A percentile compares a stretch with the other conserved stretches of the same genome.
These are phyloP conservation scores for Cladosporium sp. DNA, from an alignment of 2,329 filamentous ascomycete species.

Conservation along the genomic window DNA sequence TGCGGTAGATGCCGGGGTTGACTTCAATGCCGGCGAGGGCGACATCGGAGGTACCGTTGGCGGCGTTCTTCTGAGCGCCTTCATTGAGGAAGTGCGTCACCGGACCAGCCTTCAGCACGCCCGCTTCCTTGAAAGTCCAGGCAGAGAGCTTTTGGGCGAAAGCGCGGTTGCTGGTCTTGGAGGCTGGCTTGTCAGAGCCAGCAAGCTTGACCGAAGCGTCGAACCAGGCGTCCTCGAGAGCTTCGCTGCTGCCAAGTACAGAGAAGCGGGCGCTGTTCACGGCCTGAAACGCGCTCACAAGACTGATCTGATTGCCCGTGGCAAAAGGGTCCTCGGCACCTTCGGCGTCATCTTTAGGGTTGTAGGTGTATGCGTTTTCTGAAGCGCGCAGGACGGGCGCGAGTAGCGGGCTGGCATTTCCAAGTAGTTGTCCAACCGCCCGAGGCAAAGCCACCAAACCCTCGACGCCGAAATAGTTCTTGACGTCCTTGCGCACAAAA, in stretches of 20 bases:
- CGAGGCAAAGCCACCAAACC: slow-evolving; percentile 74
- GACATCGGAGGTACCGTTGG: slow-evolving; percentile 27
- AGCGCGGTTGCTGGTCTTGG: slow-evolving; percentile 69
- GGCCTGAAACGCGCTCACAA: slow-evolving; percentile 83
- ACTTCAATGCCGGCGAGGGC: slow-evolving; percentile 37
- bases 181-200: slow-evolving; percentile 45
- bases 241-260: slow-evolving; percentile 77
- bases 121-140: slow-evolving; percentile 95
- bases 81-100: slow-evolving; percentile 67
- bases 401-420: slow-evolving; percentile 66
- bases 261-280: slow-evolving; percentile 88
- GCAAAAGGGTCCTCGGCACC: slow-evolving; percentile 76
- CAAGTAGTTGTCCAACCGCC: slow-evolving; percentile 74
- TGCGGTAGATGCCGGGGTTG: slow-evolving; percentile 85
- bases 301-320: slow-evolving; percentile 71
- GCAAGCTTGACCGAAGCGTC: slow-evolving; percentile 64
- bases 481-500: slow-evolving; percentile 60
- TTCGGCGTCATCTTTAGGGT: slow-evolving; percentile 74
- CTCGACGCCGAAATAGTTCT: slow-evolving; percentile 68
- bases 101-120: slow-evolving; percentile 76
- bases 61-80: slow-evolving; percentile 39
- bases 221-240: slow-evolving; percentile 86
- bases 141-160: slow-evolving; percentile 80
- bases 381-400: slow-evolving; percentile 77
- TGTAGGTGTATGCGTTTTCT: slow-evolving; percentile 84